Evolutionary conservation across 805 yeast genomes (phyloP), one percentile per base, ranked within the genome.

Genomic region (Groenewaldozyma tartarivorans): DNA sequence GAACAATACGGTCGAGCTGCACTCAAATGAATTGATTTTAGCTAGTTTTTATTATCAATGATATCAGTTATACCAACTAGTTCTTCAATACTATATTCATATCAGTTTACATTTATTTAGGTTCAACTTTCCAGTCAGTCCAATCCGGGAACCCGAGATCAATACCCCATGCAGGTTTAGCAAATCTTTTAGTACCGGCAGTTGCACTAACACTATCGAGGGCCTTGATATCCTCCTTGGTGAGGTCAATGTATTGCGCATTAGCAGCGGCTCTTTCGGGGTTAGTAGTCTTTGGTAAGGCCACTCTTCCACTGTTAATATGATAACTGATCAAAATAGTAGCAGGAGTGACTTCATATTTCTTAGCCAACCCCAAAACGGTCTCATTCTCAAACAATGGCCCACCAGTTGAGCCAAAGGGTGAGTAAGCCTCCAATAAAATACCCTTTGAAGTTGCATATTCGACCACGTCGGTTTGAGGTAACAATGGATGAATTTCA

Each of bases 401-500:
- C 20, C 50, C 50, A 17, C 50, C 50, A 18, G 46, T 42, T 24
- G 50, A 47, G 16, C 50, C 52, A 33, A 47, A 34, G 20, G 94
- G 92, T 22, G 85, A 77, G 62, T 82, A 85, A 6, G 94, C 94
- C 57, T 80, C 80, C 41, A 80, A 58, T 26, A 66, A 57, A 45
- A 80, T 77, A 45, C 68, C 74, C 46, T 81, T 66, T 26, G 60
- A 55, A 41, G 67, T 62, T 58, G 77, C 68, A 60, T 55, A 79
- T 27, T 72, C 68, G 34, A 71, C 53, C 48, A 83, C 64, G 48
- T 77, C 76, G 5, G 59, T 63, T 58, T 82, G 88, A 35, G 83
- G 83, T 43, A 80, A 66, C 47, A 70, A 69, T 36, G 88, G 86
- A 60, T 84, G 94, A 30, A 76, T 62, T 64, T 85, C 94, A 45